Conservation (phyloP, 768 basidiomycete species). For the Auricularia cornea region DNA sequence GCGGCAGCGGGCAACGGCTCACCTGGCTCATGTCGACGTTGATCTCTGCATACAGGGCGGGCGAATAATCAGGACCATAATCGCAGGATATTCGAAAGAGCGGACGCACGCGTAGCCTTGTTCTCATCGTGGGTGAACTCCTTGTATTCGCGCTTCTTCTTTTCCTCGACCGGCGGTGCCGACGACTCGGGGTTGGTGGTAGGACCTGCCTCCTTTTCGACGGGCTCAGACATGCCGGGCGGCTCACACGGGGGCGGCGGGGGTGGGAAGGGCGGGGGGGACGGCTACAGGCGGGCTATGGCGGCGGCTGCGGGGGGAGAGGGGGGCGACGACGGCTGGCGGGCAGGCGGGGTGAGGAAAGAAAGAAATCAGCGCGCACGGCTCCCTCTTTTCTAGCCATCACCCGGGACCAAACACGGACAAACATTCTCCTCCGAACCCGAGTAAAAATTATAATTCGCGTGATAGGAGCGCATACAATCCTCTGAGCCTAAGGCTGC, state of each 20-base stretch:
- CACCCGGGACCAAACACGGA: background rate
- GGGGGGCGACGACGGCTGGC: conserved; percentile 1
- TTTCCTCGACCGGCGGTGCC: conserved; percentile 16
- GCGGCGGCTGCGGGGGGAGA: background rate
- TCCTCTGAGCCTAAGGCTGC: background rate
- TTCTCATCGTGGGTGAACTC: conserved; percentile 71
- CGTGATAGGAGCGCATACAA: background rate
- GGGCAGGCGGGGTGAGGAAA: conserved; percentile 1
- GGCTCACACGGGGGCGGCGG: background rate
- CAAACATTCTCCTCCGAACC: background rate
- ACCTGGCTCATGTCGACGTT: conserved; percentile 81
- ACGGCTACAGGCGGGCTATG: background rate
- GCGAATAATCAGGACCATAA: conserved; percentile 2
- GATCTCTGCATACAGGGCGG: conserved; percentile 45
- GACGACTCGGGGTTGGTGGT: conserved; percentile 2
- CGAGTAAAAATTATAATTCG: background rate
- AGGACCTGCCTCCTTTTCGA: conserved; percentile 17
- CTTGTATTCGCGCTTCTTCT: conserved; percentile 79
- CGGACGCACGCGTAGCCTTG: conserved; percentile 54
- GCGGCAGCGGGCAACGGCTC: conserved; percentile 1
- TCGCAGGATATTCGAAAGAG: conserved; percentile 10
- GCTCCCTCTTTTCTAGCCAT: background rate
- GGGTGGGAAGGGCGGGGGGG: background rate
- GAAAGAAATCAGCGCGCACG: background rate
- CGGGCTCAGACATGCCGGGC: conserved; percentile 12